Base-by-base conservation (phyloP, 208 protist genomes). In the Trypanosoma platydactyli region DNA sequence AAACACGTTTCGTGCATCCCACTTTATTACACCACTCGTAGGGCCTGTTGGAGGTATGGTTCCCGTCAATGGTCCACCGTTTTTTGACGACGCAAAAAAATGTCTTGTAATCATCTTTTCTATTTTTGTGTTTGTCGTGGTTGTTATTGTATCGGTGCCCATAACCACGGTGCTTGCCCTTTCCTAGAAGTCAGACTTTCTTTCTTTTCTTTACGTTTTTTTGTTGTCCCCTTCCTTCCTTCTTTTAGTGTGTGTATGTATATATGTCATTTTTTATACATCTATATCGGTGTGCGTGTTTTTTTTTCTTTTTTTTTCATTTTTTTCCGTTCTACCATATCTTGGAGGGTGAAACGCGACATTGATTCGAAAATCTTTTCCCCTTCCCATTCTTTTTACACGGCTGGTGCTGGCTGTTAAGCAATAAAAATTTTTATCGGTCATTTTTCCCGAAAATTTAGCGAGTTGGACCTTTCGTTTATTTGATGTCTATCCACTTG, bases 231-330 rank as follows among this genome's bases (percentile, higher is more conserved):
- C 18, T 64, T 46, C 4, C 41, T 71, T 38, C 20, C 3, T 49
- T 67, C n/a, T n/a, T n/a, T n/a, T n/a, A n/a, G n/a, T n/a, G n/a
- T n/a, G n/a, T 50, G 22, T 73, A 61, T 59, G 29, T 45, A 22
- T 65, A 64, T 54, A 24, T 22, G 61, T 73, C 5, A 30, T 41
- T 45, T 41, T 61, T 50, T 61, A 27, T 72, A 58, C 50, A 12
- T 65, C 16, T 44, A 35, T 52, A 48, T 42, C 61, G 5, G 20
- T 38, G 30, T 45, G 24, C 29, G 16, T 61, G 48, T 65, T 49
- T 45, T 72, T 72, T 72, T 45, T 64, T 64, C 53, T 64, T 56
- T 62, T 50, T 16, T 62, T 66, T 66, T 41, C 49, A 45, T 40
- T 15, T 25, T 38, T 29, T 25, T 63, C 59, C 18, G 5, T 18